phyloP scores from a whole-genome alignment of 192 early-diverging fungal genomes.

The Coemansia sp. region DNA sequence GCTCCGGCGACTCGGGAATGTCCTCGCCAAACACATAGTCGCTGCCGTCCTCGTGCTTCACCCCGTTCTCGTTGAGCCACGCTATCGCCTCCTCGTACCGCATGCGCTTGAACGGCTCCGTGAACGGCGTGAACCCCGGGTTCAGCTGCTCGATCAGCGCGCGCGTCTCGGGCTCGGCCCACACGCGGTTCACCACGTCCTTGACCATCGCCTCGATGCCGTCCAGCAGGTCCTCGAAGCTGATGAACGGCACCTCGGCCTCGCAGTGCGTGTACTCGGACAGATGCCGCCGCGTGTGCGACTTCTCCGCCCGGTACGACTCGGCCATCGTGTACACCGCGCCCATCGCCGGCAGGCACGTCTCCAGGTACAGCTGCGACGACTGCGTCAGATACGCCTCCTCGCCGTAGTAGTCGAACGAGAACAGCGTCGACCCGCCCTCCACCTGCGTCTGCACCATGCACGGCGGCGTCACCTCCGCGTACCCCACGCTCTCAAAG shows the following conservation, averaged over 20 bases:
- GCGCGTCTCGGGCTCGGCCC: slow-evolving; percentile 68
- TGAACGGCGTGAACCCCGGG: slow-evolving; percentile 71
- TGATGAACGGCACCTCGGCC: slow-evolving; percentile 92
- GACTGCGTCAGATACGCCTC: slow-evolving; percentile 97
- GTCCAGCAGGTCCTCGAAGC: slow-evolving; percentile 84
- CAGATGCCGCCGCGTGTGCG: slow-evolving; percentile 93
- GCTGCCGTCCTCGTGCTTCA: slow-evolving; percentile 85
- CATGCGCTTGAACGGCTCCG: slow-evolving; percentile 91
- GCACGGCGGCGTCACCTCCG: slow-evolving; percentile 95
- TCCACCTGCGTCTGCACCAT: slow-evolving; percentile 99
- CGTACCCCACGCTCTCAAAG: slow-evolving; percentile 73
- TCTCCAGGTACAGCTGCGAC: slow-evolving; percentile 98
- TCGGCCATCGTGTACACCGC: slow-evolving; percentile 95
- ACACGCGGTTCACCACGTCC: slow-evolving; percentile 73
- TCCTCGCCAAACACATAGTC: slow-evolving; percentile 98
- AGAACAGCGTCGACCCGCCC: slow-evolving; percentile 93
- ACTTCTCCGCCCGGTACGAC: slow-evolving; percentile 97
- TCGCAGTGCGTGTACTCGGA: slow-evolving; percentile 97
- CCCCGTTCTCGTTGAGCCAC: slow-evolving; percentile 86
- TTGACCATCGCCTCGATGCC: slow-evolving; percentile 87
- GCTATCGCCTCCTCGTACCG: slow-evolving; percentile 92
- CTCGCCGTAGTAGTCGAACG: slow-evolving; percentile 95
- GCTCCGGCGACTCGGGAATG: slow-evolving; percentile 97
- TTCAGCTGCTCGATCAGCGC: slow-evolving; percentile 84
- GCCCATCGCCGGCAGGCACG: slow-evolving; percentile 88